These are phyloP conservation scores for Strigomonas galati DNA, from an alignment of 208 protist genomes.

Conservation along the genomic window DNA sequence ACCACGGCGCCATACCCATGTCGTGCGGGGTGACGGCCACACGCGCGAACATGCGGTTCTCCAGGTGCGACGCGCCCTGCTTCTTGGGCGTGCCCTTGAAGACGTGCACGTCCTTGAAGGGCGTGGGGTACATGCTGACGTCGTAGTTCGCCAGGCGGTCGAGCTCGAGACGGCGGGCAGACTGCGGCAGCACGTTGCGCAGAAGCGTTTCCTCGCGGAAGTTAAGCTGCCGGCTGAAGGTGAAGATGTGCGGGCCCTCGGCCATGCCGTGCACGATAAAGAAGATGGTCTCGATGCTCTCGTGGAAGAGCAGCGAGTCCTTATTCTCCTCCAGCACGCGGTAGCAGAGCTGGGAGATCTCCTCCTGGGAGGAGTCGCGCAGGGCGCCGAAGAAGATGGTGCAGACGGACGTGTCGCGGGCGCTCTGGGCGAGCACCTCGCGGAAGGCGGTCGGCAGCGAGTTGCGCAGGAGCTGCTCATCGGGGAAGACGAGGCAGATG, in stretches of 20 bases:
- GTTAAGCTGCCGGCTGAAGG: conserved; percentile 72
- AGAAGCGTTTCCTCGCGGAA: conserved; percentile 91
- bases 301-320: conserved; percentile 20
- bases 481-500: conserved; percentile 57
- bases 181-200: conserved; percentile 93
- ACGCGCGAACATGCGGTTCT: conserved; percentile 94
- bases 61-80: conserved; percentile 36
- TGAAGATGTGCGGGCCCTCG: conserved; percentile 89
- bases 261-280: conserved; percentile 70
- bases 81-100: conserved; percentile 85
- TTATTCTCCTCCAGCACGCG: conserved; percentile 46
- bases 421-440: conserved; percentile 26
- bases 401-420: conserved; percentile 27
- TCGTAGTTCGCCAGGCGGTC: conserved; percentile 92
- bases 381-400: conserved; percentile 66
- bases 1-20: conserved; percentile 72
- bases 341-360: conserved; percentile 40
- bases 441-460: conserved; percentile 34
- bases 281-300: conserved; percentile 45
- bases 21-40: conserved; percentile 86
- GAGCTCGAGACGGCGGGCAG: conserved; percentile 94
- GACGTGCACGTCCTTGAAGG: conserved; percentile 89
- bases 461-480: conserved; percentile 39
- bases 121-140: conserved; percentile 76
- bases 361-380: conserved; percentile 41